Evolutionary conservation across 2,329 filamentous ascomycete genomes (phyloP).

Genomic region (Cyclaneusma minus): DNA sequence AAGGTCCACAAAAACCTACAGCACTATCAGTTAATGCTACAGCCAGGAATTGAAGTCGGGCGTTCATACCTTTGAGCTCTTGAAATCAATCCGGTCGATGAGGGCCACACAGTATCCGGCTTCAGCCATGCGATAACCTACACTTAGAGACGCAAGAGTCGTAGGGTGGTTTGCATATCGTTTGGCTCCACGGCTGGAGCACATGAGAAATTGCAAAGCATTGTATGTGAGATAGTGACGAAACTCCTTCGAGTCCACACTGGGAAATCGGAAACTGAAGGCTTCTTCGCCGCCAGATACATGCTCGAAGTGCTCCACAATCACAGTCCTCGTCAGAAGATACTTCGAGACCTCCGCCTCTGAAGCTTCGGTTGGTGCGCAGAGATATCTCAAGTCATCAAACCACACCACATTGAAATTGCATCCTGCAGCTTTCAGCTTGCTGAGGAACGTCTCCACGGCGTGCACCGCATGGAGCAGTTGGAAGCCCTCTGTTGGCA

Average conservation of each 20-base stretch:
- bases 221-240: slow-evolving; percentile 33
- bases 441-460: slow-evolving; percentile 48
- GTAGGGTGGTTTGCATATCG: slow-evolving; percentile 3
- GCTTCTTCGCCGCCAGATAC: no score
- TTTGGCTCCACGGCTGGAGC: slow-evolving; percentile 48
- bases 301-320: no score
- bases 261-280: no score
- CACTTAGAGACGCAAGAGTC: slow-evolving; percentile 25
- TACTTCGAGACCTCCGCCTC: slow-evolving; percentile 21
- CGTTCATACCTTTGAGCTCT: slow-evolving; percentile 41
- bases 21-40: no score
- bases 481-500: slow-evolving; percentile 44
- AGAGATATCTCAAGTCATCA: slow-evolving; percentile 18
- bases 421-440: slow-evolving; percentile 46
- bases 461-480: slow-evolving; percentile 55
- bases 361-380: neutral
- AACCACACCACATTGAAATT: slow-evolving; percentile 62
- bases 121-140: no score
- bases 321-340: slow-evolving; percentile 41
- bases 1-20: no score
- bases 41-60: no score
- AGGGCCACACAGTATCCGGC: no score
- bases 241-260: slow-evolving; percentile 33
- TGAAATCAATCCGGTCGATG: slow-evolving; percentile 45
- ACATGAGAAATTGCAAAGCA: slow-evolving; percentile 51